Evolutionary conservation across 306 rosid species (phyloP), one percentile per base, ranked within the genome.

Genomic region (Fragaria ananassa): DNA sequence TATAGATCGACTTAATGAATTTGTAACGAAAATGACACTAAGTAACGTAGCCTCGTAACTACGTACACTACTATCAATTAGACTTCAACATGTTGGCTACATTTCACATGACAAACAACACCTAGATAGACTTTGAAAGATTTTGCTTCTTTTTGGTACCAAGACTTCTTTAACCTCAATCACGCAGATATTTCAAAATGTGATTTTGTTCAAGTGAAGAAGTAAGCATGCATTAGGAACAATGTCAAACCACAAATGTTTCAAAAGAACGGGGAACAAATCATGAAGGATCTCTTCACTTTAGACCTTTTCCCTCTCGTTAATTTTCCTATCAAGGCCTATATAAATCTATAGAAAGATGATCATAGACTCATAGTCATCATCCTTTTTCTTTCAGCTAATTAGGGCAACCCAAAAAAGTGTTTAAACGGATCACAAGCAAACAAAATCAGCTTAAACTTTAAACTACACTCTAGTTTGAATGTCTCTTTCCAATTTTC

Each of bases 401-500:
- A 72, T 56, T 23, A n/a, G 60, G 29, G 51, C 44, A 54, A 54
- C 56, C 56, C 35, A 37, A 73, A 72, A 56, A 42, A 15, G 19
- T 42, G 18, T 41, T 56, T 21, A 19, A 57, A 23, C 35, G 66
- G 65, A 54, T 72, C 65, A 53, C n/a, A 72, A 19, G 51, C 65
- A 21, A 7, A 39, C 35, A 53, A 37, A 54, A 56, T 53, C 35
- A 72, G 31, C 6, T 72, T 71, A 37, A 37, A 37, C 50, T 10
- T 37, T 37, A 37, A 37, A 37, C 60, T 71, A 12, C 15, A 41
- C 37, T 54, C 42, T 76, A 13, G 78, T 66, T 79, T 70, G 37
- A 54, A 66, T 45, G 86, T 85, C 83, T 29, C 62, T 81, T 66
- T 81, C 83, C 51, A 58, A 42, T 54, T 76, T 76, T 76, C 41